Evolutionary conservation across 2,329 filamentous ascomycete species (phyloP), one percentile per base, ranked within the genome.

Genomic region (Claviceps paspali): DNA sequence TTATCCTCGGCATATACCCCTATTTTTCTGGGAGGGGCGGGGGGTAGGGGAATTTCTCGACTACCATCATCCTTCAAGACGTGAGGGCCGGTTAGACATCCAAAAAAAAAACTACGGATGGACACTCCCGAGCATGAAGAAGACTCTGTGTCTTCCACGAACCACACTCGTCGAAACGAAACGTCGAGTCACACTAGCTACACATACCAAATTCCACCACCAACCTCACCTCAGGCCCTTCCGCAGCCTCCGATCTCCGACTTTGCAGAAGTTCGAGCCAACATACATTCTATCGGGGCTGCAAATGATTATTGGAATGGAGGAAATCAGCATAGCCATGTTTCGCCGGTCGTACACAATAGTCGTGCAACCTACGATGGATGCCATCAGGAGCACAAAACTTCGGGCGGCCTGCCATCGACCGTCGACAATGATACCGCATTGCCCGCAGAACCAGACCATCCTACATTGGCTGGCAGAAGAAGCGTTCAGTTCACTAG

Each of bases 401-500:
- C n/a, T 14, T 29, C 32, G 4, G 24, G 7, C 15, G 18, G 35
- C 17, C 10, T 17, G 29, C 18, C 33, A 14, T 28, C 19, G 3
- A 26, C 32, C 11, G 15, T 21, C 6, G 38, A 27, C 15, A 24
- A 23, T 12, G 23, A 27, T 19, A 21, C n/a, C 19, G n/a, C 5
- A 6, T 9, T 30, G 11, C 12, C 31, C 8, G 11, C 10, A 11
- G 39, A 35, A 17, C 38, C 29, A 5, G 39, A 40, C 6, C 17
- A 38, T 28, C 31, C 34, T 3, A 28, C 39, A 5, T 27, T 35
- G 7, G 12, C 32, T 6, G 49, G 46, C 7, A 50, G 53, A 29
- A 70, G 73, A 39, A 88, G 79, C 52, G 82, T 92, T 3, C 83
- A 91, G 47, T 91, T 92, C 52, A 74, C 71, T 2, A 68, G 73